Base-by-base conservation (phyloP, 2,329 filamentous ascomycete species). In the Diaporthe vaccinii region DNA sequence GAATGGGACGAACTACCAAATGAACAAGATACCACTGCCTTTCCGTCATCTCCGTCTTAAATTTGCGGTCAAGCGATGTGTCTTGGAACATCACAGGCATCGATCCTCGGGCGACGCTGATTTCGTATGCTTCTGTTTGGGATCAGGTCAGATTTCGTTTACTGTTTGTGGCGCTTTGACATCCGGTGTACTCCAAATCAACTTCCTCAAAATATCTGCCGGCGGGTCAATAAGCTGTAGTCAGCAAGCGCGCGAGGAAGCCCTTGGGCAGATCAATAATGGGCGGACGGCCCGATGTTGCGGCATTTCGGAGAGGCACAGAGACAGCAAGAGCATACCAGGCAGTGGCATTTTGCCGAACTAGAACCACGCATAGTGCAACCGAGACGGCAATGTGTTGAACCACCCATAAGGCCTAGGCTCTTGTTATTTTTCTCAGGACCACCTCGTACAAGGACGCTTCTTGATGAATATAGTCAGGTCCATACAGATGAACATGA, bases 381-480 rank as follows among this genome's bases (percentile, higher is more conserved):
- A 46, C 20, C 14, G 25, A 46, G 7, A 46, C 12, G n/a, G 4
- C 8, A 20, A 12, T 46, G 6, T 15, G 5, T 31, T 22, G 39
- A 9, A 22, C 9, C 22, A 34, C 25, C 28, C 25, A 4, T 5
- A 10, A n/a, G 20, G 28, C 2, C 15, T n/a, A 2, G 10, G 41
- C 14, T 7, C 14, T 53, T 28, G 12, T 51, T 36, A 8, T 8
- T 25, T 17, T 17, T 12, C 14, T 68, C 15, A 20, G 22, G n/a
- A 25, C 17, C 62, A 14, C 22, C 1, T 15, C 8, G 4, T 44
- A 51, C 10, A 15, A 15, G 25, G 20, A 6, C 17, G 20, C 15
- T 8, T 12, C 9, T 4, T 17, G 3, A 49, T 14, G 22, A 12
- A n/a, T 5, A 1, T 1, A 34, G 5, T 10, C 12, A 0, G 20